Conservation (phyloP, 192 early-diverging fungal genomes). For the Dissophora ornata region DNA sequence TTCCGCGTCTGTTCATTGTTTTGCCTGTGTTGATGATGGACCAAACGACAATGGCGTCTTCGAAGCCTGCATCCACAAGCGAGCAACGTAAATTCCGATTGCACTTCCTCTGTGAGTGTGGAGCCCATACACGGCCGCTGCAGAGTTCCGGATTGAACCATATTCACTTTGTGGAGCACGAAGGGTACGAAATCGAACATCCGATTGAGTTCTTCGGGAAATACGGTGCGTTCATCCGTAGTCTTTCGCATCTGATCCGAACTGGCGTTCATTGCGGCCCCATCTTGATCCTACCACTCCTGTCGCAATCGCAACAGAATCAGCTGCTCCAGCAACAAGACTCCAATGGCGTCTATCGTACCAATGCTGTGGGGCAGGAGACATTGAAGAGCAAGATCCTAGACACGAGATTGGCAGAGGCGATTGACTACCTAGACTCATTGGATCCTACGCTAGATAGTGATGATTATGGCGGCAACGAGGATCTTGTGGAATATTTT, state of each 20-base stretch:
- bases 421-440: constrained; percentile 32
- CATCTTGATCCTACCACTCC: constrained; percentile 26
- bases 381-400: constrained; percentile 18
- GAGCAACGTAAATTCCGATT: constrained; percentile 33
- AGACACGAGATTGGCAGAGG: constrained; percentile 26
- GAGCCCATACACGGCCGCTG: constrained; percentile 14
- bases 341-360: constrained; percentile 10
- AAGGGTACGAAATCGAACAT: constrained; percentile 31
- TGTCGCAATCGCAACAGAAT: constrained; percentile 1
- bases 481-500: constrained; percentile 1
- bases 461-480: neutral
- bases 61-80: neutral
- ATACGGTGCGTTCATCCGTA: constrained; percentile 30
- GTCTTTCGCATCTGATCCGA: constrained; percentile 29
- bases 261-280: constrained; percentile 26
- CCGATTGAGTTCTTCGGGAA: constrained; percentile 37
- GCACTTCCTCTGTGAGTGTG: constrained; percentile 43
- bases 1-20: constrained; percentile 30
- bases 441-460: constrained; percentile 5
- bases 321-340: constrained; percentile 12
- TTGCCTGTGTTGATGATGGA: constrained; percentile 26
- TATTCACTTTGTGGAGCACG: constrained; percentile 38
- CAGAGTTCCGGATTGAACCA: constrained; percentile 24
- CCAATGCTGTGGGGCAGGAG: constrained; percentile 17
- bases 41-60: neutral